A percentile compares a stretch with the other conserved stretches of the same genome.
Conservation (phyloP, 306 rosid genomes). For the Quercus suber region DNA sequence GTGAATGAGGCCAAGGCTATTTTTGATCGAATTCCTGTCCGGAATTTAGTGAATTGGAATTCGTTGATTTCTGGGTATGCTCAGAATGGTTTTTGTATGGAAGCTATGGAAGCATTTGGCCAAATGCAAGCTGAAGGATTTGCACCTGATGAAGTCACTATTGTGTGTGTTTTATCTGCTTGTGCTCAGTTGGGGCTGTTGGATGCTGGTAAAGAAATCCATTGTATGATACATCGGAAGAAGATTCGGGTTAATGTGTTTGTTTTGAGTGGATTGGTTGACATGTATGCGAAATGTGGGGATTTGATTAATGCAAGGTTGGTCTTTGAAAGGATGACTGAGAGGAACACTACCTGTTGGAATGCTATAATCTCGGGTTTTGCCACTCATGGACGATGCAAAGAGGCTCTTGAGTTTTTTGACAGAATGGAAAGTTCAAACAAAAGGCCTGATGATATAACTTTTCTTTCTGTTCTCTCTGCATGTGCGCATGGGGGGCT, state of each 20-base stretch:
- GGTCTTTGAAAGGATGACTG: conserved; percentile 46
- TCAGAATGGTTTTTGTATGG: conserved; percentile 55
- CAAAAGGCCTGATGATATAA: conserved; percentile 50
- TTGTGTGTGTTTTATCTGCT: conserved; percentile 61
- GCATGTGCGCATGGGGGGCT: conserved; percentile 68
- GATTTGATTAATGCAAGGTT: conserved; percentile 53
- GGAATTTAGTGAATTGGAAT: conserved; percentile 71
- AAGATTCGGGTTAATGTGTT: conserved; percentile 39
- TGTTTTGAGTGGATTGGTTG: conserved; percentile 60
- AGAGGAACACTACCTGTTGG: conserved; percentile 58
- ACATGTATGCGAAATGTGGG: conserved; percentile 81
- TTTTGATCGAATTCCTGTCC: conserved; percentile 35
- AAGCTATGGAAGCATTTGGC: conserved; percentile 48
- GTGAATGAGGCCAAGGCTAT: conserved; percentile 44
- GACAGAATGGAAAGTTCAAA: conserved; percentile 47
- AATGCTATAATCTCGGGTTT: conserved; percentile 67
- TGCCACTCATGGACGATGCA: conserved; percentile 57
- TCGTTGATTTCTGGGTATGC: conserved; percentile 72
- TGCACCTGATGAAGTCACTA: conserved; percentile 51
- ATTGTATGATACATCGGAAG: conserved; percentile 33
- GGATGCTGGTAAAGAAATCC: conserved; percentile 52
- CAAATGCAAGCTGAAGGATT: conserved; percentile 49
- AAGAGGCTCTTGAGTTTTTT: conserved; percentile 53
- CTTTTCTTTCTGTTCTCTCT: conserved; percentile 58
- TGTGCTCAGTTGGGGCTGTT: conserved; percentile 63